Evolutionary conservation across 2,329 filamentous ascomycete species (phyloP), one percentile per base, ranked within the genome.

Genomic region (Aspergillus tanneri): DNA sequence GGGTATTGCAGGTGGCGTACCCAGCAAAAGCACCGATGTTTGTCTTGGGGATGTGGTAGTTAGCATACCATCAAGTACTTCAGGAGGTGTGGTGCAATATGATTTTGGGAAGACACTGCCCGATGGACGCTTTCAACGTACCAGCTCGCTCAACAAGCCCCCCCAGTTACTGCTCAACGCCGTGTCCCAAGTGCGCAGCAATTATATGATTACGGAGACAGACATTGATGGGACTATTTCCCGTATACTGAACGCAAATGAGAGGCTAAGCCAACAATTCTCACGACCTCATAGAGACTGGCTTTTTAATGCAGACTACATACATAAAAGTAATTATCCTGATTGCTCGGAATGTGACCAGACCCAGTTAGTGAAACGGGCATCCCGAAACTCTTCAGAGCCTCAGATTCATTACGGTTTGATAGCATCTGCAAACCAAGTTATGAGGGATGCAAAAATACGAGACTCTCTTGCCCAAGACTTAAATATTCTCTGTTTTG

Each of bases 11-110:
- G 54, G 52, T 4, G 56, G 56, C 0, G 52, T 51, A 4, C 56
- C 54, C 0, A 40, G 21, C 3, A 36, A 43, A 4, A 35, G 5
- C 18, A 1, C 30, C 32, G 2, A 49, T 12, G 56, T 62, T 39
- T 49, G 50, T 2, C 38, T 61, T 2, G 56, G 59, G 3, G 58
- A 62, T 38, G 47, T 63, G 3, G 60, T 61, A 2, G 48, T 63
- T 7, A 61, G 59, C 42, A 43, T 30, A n/a, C 44, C 50, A 3
- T 32, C 18, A n/a, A 12, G 14, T 21, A 42, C 2, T 8, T 49
- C 23, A 6, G 27, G 45, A 1, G 54, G 52, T 2, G 38, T 22
- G 43, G 28, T 9, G 22, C 6, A 50, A n/a, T n/a, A n/a, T n/a
- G n/a, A n/a, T n/a, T n/a, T n/a, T n/a, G n/a, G n/a, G n/a, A n/a